phyloP scores from a whole-genome alignment of 2,329 filamentous ascomycete species.

The Trichoderma guizhouense region DNA sequence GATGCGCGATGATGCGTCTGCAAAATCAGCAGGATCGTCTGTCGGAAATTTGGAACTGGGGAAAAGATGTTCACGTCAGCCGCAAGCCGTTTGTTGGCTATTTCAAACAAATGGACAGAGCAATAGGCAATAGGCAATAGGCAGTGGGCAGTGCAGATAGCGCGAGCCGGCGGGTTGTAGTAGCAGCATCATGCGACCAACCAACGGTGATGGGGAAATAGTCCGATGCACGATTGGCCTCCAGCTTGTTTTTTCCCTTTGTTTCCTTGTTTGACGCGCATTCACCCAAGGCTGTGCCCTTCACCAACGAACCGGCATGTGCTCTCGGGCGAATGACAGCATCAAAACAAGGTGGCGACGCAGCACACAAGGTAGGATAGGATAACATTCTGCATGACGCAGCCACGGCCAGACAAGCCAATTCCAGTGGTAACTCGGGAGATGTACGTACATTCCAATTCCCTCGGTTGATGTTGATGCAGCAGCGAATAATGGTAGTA shows the following conservation, averaged over 20 bases:
- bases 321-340: neutral
- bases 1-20: conserved; percentile 25
- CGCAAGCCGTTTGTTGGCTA: neutral
- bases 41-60: neutral
- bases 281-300: conserved; percentile 16
- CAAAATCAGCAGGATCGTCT: neutral
- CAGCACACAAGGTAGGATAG: neutral
- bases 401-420: neutral
- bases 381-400: neutral
- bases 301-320: conserved; percentile 4
- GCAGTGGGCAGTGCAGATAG: conserved; percentile 17
- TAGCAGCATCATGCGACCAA: conserved; percentile 7
- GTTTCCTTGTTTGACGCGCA: conserved; percentile 10
- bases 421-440: neutral
- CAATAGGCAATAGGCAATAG: neutral
- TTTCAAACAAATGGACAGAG: conserved; percentile 6
- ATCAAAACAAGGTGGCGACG: neutral
- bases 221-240: neutral
- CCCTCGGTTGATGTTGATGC: neutral
- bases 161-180: neutral
- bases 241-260: neutral
- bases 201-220: neutral
- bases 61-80: conserved; percentile 16
- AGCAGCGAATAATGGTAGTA: neutral
- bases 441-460: conserved; percentile 15